Base-by-base conservation (phyloP, 2,329 filamentous ascomycete species). In the Hortaea werneckii region DNA sequence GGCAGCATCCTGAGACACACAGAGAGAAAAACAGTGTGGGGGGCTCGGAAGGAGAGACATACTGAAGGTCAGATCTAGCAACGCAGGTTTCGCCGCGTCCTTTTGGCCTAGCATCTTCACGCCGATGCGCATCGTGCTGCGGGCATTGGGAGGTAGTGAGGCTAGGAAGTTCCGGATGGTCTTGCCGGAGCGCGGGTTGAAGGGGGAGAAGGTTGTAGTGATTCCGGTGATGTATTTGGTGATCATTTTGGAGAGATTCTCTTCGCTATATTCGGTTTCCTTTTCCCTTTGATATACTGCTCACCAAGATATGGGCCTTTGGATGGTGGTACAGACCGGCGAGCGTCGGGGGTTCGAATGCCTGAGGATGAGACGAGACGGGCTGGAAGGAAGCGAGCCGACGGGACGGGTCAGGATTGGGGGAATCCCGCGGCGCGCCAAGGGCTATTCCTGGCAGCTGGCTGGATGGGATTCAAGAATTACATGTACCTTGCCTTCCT, bases 151-250 rank as follows among this genome's bases (percentile, higher is more conserved):
- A 7, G 90, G 87, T 29, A 98, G 79, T 53, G 85, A 76, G 29
- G 86, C 83, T 55, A 96, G 85, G 68, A 96, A 92, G 43, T 94
- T 76, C 38, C 92, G 83, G 35, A 87, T 89, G 26, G 89, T 83
- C 62, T 87, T 88, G 51, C 64, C 64, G 42, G 87, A 82, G 64
- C 77, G 75, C 26, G 77, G 69, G 28, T 81, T 84, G 77, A 96
- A 96, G 35, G 92, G 90, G 69, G 94, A 95, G 80, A 96, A 95
- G 65, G 80, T 80, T 54, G 87, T 83, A 59, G 77, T 80, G 59
- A 96, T 81, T 65, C 87, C 80, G 65, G 88, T 90, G 66, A 94
- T 78, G 72, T 87, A 92, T 64, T 82, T 81, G 49, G 85, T 90
- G 50, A 92, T 86, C 87, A 92, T 92, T 26, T 39, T 45, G 42